Evolutionary conservation across 306 rosid species (phyloP).

Genomic region (Quercus dentata): DNA sequence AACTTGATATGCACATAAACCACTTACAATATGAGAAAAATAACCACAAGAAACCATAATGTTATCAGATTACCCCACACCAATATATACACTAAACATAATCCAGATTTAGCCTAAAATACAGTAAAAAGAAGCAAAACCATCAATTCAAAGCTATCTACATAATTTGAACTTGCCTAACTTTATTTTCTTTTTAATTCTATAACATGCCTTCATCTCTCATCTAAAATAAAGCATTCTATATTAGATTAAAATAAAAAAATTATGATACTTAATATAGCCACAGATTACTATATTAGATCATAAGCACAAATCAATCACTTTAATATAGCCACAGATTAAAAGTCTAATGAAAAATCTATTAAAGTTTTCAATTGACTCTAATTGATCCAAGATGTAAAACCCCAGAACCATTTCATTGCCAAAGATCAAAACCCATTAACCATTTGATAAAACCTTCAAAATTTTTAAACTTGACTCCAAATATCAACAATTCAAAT

Average conservation of each 20-base stretch:
- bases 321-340: not conserved
- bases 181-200: not conserved
- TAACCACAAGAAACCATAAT: no score
- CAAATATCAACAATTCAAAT: conserved; percentile 17
- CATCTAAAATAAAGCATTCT: not conserved
- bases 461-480: not conserved
- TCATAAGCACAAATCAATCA: not conserved
- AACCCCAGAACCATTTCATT: conserved; percentile 17
- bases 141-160: not conserved
- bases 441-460: not conserved
- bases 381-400: not conserved
- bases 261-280: no score
- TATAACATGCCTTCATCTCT: not conserved
- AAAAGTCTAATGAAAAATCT: not conserved
- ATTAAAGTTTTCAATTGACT: not conserved
- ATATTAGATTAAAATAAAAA: no score
- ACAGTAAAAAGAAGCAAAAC: not conserved
- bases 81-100: no score
- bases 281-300: not conserved
- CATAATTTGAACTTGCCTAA: not conserved
- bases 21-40: no score
- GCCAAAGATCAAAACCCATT: not conserved
- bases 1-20: no score
- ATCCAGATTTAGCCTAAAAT: not conserved
- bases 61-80: no score